Evolutionary conservation across 495 filamentous ascomycete genomes (phyloP).

Genomic region (Chaetomium cochliodes): DNA sequence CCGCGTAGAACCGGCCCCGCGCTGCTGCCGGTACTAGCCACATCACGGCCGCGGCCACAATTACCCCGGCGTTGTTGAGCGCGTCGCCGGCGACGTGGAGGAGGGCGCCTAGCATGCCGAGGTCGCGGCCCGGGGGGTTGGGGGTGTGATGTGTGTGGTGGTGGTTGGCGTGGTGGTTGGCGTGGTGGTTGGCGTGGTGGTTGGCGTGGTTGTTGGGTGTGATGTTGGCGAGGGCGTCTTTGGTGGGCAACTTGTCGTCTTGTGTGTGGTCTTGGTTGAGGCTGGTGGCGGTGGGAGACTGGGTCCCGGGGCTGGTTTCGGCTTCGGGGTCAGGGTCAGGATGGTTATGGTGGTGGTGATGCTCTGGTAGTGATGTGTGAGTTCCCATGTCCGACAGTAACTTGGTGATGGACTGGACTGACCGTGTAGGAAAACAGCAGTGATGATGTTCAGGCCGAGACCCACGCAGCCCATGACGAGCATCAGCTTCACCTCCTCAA

Average conservation of each 20-base stretch:
- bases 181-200: no score
- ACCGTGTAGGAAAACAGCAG: slow-evolving; percentile 81
- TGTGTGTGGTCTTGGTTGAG: slow-evolving; percentile 5
- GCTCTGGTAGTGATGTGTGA: slow-evolving; percentile 25
- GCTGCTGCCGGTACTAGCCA: slow-evolving; percentile 64
- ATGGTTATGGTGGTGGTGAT: slow-evolving; percentile 36
- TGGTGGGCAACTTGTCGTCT: slow-evolving; percentile 35
- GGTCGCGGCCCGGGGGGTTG: slow-evolving; percentile 49
- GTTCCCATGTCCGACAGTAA: neutral
- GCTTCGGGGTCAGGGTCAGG: slow-evolving; percentile 26
- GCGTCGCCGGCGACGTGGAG: slow-evolving; percentile 90
- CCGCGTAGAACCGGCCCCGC: slow-evolving; percentile 60
- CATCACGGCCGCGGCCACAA: slow-evolving; percentile 79
- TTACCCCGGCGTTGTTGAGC: slow-evolving; percentile 89
- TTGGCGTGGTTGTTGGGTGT: slow-evolving; percentile 61
- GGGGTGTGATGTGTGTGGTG: slow-evolving; percentile 34
- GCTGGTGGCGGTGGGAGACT: neutral
- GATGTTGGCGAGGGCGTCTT: slow-evolving; percentile 32
- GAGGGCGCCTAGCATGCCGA: slow-evolving; percentile 92
- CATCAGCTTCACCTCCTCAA: slow-evolving; percentile 72
- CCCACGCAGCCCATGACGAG: slow-evolving; percentile 81
- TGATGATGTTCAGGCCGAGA: slow-evolving; percentile 77
- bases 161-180: slow-evolving; percentile 64
- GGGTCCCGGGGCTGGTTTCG: neutral
- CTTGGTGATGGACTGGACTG: neutral